Conservation (phyloP, 164 flowering plant genomes). For the Pachysandra terminalis region DNA sequence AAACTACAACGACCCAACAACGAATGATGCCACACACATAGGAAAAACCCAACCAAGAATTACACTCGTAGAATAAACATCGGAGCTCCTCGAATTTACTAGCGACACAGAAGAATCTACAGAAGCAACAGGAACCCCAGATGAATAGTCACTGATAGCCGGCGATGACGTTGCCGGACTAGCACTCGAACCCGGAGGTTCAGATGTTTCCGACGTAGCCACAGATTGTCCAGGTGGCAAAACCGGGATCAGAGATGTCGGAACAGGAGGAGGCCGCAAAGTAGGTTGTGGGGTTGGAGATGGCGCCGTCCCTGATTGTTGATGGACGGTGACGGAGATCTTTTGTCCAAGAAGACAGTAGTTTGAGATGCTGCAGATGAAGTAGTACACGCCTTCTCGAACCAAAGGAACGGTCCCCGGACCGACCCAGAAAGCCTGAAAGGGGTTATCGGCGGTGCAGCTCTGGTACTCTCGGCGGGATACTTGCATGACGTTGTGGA, state of each 20-base stretch:
- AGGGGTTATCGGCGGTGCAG: constrained; percentile 31
- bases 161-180: not conserved
- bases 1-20: not conserved
- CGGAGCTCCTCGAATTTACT: not conserved
- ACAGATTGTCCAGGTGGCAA: not conserved
- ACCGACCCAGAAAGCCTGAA: constrained; percentile 17
- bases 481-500: constrained; percentile 40
- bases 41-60: not conserved
- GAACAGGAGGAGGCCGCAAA: not conserved
- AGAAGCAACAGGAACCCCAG: not conserved
- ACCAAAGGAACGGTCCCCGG: constrained; percentile 26
- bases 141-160: not conserved
- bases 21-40: not conserved
- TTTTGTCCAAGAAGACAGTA: constrained; percentile 41
- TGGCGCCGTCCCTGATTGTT: not conserved
- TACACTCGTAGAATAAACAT: too few relatives aligned
- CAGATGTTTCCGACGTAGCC: not conserved
- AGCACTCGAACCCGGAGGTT: not conserved
- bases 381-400: constrained; percentile 32
- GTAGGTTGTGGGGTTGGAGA: not conserved
- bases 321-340: constrained; percentile 25
- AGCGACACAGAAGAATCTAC: not conserved
- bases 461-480: constrained; percentile 29
- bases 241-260: not conserved
- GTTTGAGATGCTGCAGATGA: constrained; percentile 31